Percentiles rank a stretch among this genome's conserved stretches.
Conservation (phyloP, 23 red algal genomes). For the Gracilariopsis chorda region DNA sequence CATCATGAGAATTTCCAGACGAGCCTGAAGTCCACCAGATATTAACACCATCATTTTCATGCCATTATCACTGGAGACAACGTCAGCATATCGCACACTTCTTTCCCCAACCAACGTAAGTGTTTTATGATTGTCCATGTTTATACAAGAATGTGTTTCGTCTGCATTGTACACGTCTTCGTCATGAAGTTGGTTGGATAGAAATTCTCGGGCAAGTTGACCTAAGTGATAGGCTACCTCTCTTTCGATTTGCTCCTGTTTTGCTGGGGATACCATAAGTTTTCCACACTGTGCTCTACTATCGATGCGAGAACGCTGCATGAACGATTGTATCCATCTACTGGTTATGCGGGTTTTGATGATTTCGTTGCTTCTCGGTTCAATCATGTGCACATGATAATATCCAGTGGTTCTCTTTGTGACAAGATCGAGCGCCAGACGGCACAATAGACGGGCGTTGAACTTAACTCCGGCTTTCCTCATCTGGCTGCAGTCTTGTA, state of each 20-base stretch:
- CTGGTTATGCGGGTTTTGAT: not conserved
- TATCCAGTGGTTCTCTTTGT: not conserved
- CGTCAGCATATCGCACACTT: not conserved
- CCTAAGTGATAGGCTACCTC: not conserved
- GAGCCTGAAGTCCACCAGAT: not conserved
- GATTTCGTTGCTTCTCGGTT: not conserved
- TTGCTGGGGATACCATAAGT: not conserved
- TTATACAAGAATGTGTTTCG: not conserved
- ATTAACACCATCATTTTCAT: not conserved
- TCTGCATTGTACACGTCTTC: not conserved
- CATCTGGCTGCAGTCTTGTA: too few species aligned
- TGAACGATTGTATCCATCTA: not conserved
- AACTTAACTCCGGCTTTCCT: not conserved
- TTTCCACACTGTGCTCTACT: not conserved
- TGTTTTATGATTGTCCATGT: not conserved
- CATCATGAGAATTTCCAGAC: not conserved
- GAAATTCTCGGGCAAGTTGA: not conserved
- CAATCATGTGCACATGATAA: not conserved
- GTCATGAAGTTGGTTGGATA: not conserved
- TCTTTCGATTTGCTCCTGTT: too few species aligned
- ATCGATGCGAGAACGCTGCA: not conserved
- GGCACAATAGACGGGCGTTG: not conserved
- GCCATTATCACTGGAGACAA: not conserved
- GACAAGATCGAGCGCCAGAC: not conserved
- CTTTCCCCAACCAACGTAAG: not conserved